phyloP scores from a whole-genome alignment of 164 flowering plant genomes.

The Piper betle region DNA sequence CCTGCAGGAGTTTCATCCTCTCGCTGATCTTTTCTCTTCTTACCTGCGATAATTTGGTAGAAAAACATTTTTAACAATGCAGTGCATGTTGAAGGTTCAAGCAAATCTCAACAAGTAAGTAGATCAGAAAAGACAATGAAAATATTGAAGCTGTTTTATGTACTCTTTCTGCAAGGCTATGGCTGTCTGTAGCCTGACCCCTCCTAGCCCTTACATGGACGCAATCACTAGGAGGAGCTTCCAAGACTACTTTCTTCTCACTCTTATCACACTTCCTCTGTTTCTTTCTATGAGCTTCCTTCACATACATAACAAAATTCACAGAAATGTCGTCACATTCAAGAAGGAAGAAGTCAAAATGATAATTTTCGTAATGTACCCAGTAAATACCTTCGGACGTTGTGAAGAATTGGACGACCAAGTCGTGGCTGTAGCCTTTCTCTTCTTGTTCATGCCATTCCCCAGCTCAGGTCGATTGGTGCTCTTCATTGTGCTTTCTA shows the following conservation, averaged over 20 bases:
- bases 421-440: slow-evolving; percentile 31
- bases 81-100: not conserved
- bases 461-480: slow-evolving; percentile 25
- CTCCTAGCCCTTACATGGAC: slow-evolving; percentile 93
- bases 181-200: slow-evolving; percentile 96
- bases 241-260: slow-evolving; percentile 21
- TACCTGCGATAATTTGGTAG: slow-evolving; percentile 23
- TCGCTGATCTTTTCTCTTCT: slow-evolving; percentile 82
- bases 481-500: slow-evolving; percentile 1
- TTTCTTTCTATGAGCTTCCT: slow-evolving; percentile 38
- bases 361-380: not conserved
- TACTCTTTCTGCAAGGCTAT: slow-evolving; percentile 98
- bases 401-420: slow-evolving; percentile 26
- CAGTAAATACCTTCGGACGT: not conserved
- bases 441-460: slow-evolving; percentile 19
- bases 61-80: not conserved
- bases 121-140: too few relatives aligned
- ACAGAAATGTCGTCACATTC: slow-evolving; percentile 9
- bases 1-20: slow-evolving; percentile 65
- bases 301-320: too few relatives aligned
- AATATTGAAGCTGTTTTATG: not conserved
- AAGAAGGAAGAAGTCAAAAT: slow-evolving; percentile 3
- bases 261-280: slow-evolving; percentile 31
- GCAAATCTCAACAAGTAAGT: too few relatives aligned
- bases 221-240: slow-evolving; percentile 48